These are phyloP conservation scores for Cordyceps tenuipes DNA, from an alignment of 2,329 filamentous ascomycete species.

Conservation along the genomic window DNA sequence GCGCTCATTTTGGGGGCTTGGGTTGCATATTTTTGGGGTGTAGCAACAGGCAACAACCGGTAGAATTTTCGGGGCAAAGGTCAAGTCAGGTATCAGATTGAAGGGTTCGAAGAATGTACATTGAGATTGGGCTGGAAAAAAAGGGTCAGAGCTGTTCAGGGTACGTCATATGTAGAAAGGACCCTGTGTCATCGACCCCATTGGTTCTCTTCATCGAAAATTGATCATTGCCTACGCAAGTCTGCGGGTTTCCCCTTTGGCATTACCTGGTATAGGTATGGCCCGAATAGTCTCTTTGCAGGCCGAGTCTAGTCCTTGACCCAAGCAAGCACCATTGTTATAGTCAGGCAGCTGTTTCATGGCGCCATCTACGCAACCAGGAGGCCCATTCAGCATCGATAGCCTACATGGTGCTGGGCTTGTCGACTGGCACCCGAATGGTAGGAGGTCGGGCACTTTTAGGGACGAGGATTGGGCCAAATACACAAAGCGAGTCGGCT, in stretches of 20 bases:
- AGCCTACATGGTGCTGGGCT: not conserved
- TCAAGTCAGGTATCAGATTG: not conserved
- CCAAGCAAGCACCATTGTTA: not conserved
- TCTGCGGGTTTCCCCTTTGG: not conserved
- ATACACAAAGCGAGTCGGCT: not conserved
- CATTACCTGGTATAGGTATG: not conserved
- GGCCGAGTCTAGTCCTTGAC: not conserved
- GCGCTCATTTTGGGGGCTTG: conserved; percentile 43
- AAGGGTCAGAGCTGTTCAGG: no score
- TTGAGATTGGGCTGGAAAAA: no score
- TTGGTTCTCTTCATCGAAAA: no score
- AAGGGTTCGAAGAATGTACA: no score
- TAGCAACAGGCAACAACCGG: conserved; percentile 42
- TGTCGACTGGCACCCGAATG: not conserved
- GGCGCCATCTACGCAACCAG: not conserved
- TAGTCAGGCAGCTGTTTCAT: not conserved
- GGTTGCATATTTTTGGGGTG: conserved; percentile 53
- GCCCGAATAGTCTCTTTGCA: not conserved
- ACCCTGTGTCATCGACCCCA: no score
- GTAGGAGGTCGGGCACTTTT: not conserved
- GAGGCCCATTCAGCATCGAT: not conserved
- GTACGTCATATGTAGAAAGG: no score
- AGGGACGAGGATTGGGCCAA: not conserved
- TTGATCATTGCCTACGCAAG: no score
- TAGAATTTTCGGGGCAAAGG: not conserved